Conservation (phyloP, 2,329 filamentous ascomycete species). For the Apiospora hydei region DNA sequence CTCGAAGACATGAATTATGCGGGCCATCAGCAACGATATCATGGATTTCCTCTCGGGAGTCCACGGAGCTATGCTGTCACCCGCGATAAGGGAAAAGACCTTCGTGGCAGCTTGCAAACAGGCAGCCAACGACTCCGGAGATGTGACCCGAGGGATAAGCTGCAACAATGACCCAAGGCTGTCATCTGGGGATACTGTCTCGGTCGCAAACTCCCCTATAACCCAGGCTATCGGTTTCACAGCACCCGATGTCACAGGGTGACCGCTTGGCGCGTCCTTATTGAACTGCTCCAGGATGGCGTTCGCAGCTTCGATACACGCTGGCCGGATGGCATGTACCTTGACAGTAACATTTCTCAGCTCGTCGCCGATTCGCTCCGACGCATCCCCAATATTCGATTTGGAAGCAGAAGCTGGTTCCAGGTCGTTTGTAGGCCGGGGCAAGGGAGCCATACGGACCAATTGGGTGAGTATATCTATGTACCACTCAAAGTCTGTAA, state of each 20-base stretch:
- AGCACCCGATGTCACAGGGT: constrained; percentile 67
- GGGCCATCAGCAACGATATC: constrained; percentile 78
- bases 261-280: constrained; percentile 60
- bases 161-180: constrained; percentile 79
- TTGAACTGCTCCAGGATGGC: constrained; percentile 70
- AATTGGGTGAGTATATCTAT: constrained; percentile 89
- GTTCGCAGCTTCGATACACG: constrained; percentile 85
- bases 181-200: constrained; percentile 73
- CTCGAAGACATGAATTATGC: constrained; percentile 84
- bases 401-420: constrained; percentile 40
- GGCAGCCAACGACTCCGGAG: constrained; percentile 74
- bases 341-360: constrained; percentile 91
- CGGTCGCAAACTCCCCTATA: constrained; percentile 84
- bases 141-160: constrained; percentile 60
- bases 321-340: constrained; percentile 80
- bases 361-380: constrained; percentile 81
- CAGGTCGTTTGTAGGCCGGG: constrained; percentile 47
- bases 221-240: constrained; percentile 84
- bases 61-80: constrained; percentile 72
- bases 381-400: constrained; percentile 56
- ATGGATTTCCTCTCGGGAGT: constrained; percentile 75
- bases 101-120: constrained; percentile 88
- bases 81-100: constrained; percentile 77
- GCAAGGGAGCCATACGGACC: constrained; percentile 71
- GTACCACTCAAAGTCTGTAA: constrained; percentile 97